phyloP scores from a whole-genome alignment of 2,329 filamentous ascomycete genomes.

The Nigrospora sphaerica region DNA sequence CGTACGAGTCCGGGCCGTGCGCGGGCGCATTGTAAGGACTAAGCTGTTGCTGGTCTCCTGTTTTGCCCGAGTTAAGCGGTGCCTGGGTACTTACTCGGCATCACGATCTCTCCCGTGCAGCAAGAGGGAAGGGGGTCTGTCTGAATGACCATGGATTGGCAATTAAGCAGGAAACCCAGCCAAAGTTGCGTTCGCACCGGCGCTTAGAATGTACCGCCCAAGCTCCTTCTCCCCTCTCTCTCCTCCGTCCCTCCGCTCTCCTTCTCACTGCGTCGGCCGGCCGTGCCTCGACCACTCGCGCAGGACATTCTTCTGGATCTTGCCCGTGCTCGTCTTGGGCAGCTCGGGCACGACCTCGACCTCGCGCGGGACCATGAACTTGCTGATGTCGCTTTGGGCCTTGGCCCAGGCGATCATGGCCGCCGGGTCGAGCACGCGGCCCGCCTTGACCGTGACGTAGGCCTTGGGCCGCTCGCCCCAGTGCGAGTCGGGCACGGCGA shows the following conservation, averaged over 20 bases:
- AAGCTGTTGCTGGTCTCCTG: too few species aligned
- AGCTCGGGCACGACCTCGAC: constrained; percentile 78
- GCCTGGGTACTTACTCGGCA: too few species aligned
- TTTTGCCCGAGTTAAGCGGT: too few species aligned
- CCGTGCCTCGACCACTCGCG: constrained; percentile 56
- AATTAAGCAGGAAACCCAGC: too few species aligned
- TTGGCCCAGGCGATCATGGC: constrained; percentile 85
- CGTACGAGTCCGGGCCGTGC: too few species aligned
- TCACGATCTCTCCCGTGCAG: too few species aligned
- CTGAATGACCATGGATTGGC: too few species aligned
- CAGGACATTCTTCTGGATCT: constrained; percentile 91
- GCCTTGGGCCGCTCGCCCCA: constrained; percentile 98
- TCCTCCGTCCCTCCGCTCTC: too few species aligned
- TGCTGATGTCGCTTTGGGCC: constrained; percentile 70
- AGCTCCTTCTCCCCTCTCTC: background rate
- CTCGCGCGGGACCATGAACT: constrained; percentile 77
- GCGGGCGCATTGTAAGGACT: too few species aligned
- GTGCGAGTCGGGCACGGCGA: constrained; percentile 77
- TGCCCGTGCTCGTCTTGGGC: constrained; percentile 95
- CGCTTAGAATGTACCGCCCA: too few species aligned
- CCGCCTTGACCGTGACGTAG: constrained; percentile 73
- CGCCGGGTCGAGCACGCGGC: constrained; percentile 51
- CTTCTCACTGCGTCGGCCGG: background rate
- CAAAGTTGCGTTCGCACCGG: too few species aligned
- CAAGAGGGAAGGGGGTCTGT: too few species aligned